A percentile compares a stretch with the other conserved stretches of the same genome.
phyloP scores from a whole-genome alignment of 331 rosid genomes.

The Malus hybrid region DNA sequence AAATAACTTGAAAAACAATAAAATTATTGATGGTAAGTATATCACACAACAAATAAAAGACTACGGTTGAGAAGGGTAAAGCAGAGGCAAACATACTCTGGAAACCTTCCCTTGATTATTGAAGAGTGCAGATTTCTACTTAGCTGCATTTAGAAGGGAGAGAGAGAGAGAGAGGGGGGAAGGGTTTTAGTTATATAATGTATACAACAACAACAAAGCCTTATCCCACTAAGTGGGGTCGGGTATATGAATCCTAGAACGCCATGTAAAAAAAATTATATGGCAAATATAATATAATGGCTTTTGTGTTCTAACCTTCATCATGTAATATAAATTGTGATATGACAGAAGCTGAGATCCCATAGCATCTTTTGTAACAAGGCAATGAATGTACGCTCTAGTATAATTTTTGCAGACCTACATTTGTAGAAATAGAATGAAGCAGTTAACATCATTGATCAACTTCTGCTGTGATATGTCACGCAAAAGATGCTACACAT shows the following conservation, averaged over 20 bases:
- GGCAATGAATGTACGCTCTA: slow-evolving; percentile 90
- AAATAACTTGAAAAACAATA: neutral
- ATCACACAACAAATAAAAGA: neutral
- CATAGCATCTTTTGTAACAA: slow-evolving; percentile 94
- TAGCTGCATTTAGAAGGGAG: slow-evolving; percentile 47
- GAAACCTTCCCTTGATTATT: slow-evolving; percentile 69
- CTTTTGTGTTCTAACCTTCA: slow-evolving; percentile 50
- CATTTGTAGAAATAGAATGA: slow-evolving; percentile 17
- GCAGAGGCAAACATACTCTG: slow-evolving; percentile 50
- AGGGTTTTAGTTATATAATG: neutral
- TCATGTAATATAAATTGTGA: slow-evolving; percentile 83
- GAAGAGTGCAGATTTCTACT: slow-evolving; percentile 82
- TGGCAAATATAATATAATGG: neutral
- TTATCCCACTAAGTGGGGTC: no score
- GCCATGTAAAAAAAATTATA: neutral
- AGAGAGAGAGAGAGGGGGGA: neutral
- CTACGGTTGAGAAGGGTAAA: neutral
- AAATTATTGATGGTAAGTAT: neutral
- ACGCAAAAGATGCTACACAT: slow-evolving; percentile 2
- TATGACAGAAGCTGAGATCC: slow-evolving; percentile 96
- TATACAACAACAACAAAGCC: neutral
- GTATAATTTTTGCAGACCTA: slow-evolving; percentile 86
- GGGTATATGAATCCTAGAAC: no score
- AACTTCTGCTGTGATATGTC: slow-evolving; percentile 2
- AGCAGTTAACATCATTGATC: slow-evolving; percentile 9